These are phyloP conservation scores for Leptodermis oblonga DNA, from an alignment of 257 asterid species.

Conservation along the genomic window DNA sequence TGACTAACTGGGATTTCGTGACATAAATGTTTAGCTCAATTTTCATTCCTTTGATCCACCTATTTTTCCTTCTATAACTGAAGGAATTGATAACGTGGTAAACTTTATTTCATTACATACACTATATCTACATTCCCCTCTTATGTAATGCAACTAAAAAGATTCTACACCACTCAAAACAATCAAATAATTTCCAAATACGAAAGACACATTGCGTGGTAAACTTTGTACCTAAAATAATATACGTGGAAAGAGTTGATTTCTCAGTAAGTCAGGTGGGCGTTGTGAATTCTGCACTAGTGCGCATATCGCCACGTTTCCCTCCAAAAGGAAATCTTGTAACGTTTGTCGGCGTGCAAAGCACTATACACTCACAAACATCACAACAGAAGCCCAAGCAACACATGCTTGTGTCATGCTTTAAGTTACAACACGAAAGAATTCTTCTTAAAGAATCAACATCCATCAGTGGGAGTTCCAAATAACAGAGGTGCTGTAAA, in stretches of 20 bases:
- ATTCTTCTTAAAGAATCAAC: not conserved
- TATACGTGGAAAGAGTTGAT: not conserved
- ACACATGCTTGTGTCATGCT: not conserved
- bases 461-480: not conserved
- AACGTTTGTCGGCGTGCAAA: not conserved
- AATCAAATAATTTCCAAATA: too few relatives aligned
- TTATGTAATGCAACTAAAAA: not conserved
- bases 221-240: not conserved
- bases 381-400: conserved; percentile 2
- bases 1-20: not conserved
- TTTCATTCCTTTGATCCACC: not conserved
- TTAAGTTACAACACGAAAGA: not conserved
- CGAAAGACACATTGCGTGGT: not conserved
- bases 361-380: not conserved
- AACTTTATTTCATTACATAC: not conserved
- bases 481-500: not conserved
- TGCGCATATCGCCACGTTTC: not conserved
- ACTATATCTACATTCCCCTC: not conserved
- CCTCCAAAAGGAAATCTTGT: not conserved
- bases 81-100: too few relatives aligned
- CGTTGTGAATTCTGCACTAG: not conserved
- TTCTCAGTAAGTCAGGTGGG: not conserved
- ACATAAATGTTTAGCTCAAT: not conserved
- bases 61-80: not conserved
- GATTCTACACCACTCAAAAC: not conserved